Conservation (phyloP, 1,284 basidiomycete genomes). For the Boletus calvinii region DNA sequence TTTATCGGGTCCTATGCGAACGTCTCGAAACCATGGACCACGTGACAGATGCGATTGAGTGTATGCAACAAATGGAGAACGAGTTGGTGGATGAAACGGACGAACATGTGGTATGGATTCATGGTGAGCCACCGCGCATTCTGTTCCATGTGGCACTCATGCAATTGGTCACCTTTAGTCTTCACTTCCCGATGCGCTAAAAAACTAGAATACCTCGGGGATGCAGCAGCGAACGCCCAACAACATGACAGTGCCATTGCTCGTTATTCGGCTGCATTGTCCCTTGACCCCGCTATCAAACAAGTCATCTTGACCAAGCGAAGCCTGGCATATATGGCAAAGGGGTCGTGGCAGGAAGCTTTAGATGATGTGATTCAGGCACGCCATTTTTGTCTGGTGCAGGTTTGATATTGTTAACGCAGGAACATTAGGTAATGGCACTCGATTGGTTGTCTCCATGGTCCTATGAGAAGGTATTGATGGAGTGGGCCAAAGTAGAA, state of each 20-base stretch:
- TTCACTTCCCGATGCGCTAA: background rate
- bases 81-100: background rate
- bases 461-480: background rate
- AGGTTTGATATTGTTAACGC: background rate
- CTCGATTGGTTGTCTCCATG: background rate
- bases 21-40: background rate
- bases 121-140: background rate
- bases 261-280: background rate
- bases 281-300: background rate
- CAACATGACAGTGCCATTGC: background rate
- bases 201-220: background rate
- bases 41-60: background rate
- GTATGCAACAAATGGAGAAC: background rate
- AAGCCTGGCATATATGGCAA: background rate
- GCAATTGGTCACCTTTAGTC: background rate
- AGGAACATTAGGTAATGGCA: background rate
- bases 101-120: background rate
- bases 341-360: background rate
- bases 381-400: background rate
- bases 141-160: background rate
- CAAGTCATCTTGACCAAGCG: background rate
- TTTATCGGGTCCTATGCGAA: background rate
- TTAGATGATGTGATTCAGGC: background rate
- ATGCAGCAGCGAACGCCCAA: background rate
- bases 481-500: no score